Base-by-base conservation (phyloP, 169 alveolate genomes). In the Babesia gibsoni region DNA sequence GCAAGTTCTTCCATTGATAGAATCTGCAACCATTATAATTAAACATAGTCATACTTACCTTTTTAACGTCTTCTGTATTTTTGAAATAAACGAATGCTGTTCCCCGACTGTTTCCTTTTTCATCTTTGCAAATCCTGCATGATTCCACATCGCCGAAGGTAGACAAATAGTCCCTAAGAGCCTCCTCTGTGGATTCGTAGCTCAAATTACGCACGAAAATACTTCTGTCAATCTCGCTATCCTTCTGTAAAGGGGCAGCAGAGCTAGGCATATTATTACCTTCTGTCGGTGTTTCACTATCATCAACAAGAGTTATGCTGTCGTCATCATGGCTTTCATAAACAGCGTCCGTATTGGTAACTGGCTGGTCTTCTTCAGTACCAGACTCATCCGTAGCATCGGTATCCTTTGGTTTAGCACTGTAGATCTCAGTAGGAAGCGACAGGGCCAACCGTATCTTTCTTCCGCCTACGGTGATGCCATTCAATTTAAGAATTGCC, bases 201-300 rank as follows among this genome's bases (percentile, higher is more conserved):
- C 73, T 63, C 70, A 79, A 43, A 67, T 79, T 79, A 6, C 83
- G 73, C 27, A 79, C 88, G 46, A 79, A 79, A 22, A 69, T 69
- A n/a, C 83, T 79, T 36, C 72, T 56, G 16, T 23, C 52, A 8
- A 35, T 29, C 5, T 59, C 65, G 52, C 32, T 78, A 14, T 23
- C 32, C 27, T 39, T 45, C 20, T 65, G 12, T 20, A 12, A 36
- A 32, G 69, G 67, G n/a, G 18, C 20, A 22, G 2, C 27, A 12
- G 67, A n/a, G n/a, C n/a, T 20, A 14, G n/a, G n/a, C 59, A 20
- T 54, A 54, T 16, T 12, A 10, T 18, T 61, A 14, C 33, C 72
- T 12, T 41, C 23, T 10, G 72, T 10, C 12, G 72, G 9, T 68
- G 22, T 16, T 10, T 48, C 72, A 61, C 73, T 42, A 49, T n/a